Evolutionary conservation across 2,329 filamentous ascomycete species (phyloP).

Genomic region (Hypoxylon sp.): DNA sequence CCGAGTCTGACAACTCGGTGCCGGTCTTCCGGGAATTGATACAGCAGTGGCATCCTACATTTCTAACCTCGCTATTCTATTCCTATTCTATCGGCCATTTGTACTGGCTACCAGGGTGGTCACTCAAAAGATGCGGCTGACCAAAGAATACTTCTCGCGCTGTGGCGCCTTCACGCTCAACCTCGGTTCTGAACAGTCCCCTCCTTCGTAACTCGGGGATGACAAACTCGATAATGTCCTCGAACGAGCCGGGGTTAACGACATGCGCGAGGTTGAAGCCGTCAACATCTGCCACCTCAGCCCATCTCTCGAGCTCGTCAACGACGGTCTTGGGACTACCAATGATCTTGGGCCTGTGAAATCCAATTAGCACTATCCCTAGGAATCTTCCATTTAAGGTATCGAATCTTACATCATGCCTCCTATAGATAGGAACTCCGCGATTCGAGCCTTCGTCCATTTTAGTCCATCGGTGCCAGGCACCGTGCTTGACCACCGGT

Average conservation of each 20-base stretch:
- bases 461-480: constrained; percentile 61
- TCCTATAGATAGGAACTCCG: constrained; percentile 59
- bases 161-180: constrained; percentile 41
- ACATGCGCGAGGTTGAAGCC: constrained; percentile 50
- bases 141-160: constrained; percentile 47
- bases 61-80: constrained; percentile 15
- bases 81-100: constrained; percentile 44
- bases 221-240: constrained; percentile 48
- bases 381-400: neutral
- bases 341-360: constrained; percentile 41
- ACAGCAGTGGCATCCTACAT: neutral
- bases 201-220: constrained; percentile 48
- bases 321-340: constrained; percentile 48
- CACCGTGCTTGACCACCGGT: constrained; percentile 56
- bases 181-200: constrained; percentile 57
- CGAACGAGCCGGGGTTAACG: constrained; percentile 47
- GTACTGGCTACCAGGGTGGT: constrained; percentile 65
- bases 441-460: constrained; percentile 61
- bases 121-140: constrained; percentile 66
- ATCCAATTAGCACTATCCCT: constrained; percentile 6
- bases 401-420: constrained; percentile 42
- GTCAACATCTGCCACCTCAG: constrained; percentile 45
- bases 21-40: neutral
- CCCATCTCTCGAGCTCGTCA: constrained; percentile 50
- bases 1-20: constrained; percentile 8